Conservation (phyloP, 441 rosid genomes). For the Omphalea diandra region DNA sequence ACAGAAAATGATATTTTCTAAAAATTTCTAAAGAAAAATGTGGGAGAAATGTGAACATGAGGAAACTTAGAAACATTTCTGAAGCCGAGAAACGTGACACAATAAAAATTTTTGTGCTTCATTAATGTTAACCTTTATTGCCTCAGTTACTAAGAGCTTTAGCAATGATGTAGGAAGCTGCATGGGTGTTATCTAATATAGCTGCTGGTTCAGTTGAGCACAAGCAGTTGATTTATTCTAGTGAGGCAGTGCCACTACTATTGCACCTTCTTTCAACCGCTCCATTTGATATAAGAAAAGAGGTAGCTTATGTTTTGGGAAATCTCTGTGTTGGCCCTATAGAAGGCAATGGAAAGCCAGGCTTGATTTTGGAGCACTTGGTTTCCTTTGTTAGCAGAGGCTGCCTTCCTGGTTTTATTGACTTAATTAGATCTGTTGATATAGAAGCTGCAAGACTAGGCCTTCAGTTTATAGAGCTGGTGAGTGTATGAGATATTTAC, state of each 20-base stretch:
- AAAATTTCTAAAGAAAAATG: too few relatives aligned
- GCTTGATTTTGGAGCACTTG: constrained; percentile 66
- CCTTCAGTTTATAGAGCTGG: constrained; percentile 95
- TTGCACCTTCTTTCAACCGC: constrained; percentile 68
- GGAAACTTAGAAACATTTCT: too few relatives aligned
- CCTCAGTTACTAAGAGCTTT: constrained; percentile 12
- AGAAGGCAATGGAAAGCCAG: constrained; percentile 60
- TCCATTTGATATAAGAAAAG: constrained; percentile 85
- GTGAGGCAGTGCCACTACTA: constrained; percentile 67
- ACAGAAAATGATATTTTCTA: too few relatives aligned
- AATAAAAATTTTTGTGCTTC: too few relatives aligned
- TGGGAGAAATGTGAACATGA: too few relatives aligned
- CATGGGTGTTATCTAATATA: constrained; percentile 94
- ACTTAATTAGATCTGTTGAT: constrained; percentile 80
- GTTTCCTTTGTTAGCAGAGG: constrained; percentile 70
- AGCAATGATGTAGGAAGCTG: constrained; percentile 64
- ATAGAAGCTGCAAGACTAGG: constrained; percentile 87
- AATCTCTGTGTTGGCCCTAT: constrained; percentile 84
- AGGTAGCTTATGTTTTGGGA: constrained; percentile 89
- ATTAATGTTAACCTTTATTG: too few relatives aligned
- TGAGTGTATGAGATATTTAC: constrained; percentile 40
- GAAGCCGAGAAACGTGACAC: too few relatives aligned
- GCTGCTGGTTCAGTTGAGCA: constrained; percentile 94
- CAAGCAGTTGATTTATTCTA: constrained; percentile 65
- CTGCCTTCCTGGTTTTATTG: constrained; percentile 80